Conservation (phyloP, 78 protist species). For the Paulinella micropora region DNA sequence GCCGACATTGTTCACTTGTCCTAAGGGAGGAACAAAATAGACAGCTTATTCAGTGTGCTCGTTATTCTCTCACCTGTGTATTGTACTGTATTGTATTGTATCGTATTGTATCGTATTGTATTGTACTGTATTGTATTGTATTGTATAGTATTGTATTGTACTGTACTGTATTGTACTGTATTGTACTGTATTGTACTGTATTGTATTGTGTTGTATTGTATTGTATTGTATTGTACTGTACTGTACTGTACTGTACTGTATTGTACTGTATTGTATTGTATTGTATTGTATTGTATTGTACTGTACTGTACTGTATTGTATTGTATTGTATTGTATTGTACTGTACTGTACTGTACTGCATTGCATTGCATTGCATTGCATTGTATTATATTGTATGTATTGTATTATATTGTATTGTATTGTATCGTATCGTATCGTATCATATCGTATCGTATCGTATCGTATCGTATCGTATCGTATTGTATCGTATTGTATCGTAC, state of each 20-base stretch:
- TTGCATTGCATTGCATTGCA: too few species aligned
- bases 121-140: neutral
- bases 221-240: neutral
- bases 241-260: neutral
- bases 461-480: neutral
- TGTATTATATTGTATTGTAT: too few species aligned
- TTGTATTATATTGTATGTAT: too few species aligned
- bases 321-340: neutral
- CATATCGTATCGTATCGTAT: neutral
- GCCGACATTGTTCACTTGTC: too few species aligned
- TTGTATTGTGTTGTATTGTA: neutral
- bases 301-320: neutral
- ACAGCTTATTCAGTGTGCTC: too few species aligned
- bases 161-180: neutral
- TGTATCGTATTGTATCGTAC: neutral
- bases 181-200: neutral
- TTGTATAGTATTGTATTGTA: neutral
- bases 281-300: neutral
- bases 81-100: neutral
- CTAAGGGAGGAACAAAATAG: too few species aligned
- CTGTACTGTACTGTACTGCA: neutral
- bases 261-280: neutral
- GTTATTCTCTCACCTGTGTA: too few species aligned
- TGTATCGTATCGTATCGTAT: neutral
- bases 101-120: neutral